phyloP scores from a whole-genome alignment of 2,329 filamentous ascomycete species.

The Emmonsiellopsis sp. region DNA sequence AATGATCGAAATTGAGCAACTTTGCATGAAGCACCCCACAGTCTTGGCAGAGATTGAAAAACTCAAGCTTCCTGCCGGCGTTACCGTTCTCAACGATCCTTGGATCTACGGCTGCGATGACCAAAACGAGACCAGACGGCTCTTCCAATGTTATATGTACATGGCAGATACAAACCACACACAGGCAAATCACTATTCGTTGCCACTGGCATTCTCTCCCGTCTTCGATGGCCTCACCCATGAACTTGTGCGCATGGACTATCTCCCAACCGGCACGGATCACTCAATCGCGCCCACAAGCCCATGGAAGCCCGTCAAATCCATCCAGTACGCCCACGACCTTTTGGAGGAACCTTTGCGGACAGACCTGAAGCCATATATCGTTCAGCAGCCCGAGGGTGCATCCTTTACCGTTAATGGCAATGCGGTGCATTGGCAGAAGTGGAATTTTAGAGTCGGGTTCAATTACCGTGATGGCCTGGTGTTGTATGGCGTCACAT shows the following conservation, averaged over 20 bases:
- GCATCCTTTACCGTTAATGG: constrained; percentile 52
- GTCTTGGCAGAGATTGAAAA: constrained; percentile 53
- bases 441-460: constrained; percentile 52
- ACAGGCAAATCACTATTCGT: constrained; percentile 60
- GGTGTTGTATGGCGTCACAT: constrained; percentile 57
- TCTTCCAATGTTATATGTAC: constrained; percentile 40
- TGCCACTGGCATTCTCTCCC: constrained; percentile 57
- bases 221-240: constrained; percentile 54
- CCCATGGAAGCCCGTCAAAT: constrained; percentile 47
- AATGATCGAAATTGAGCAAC: constrained; percentile 48
- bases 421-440: constrained; percentile 54
- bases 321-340: constrained; percentile 50
- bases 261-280: constrained; percentile 58
- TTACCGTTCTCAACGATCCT: constrained; percentile 48
- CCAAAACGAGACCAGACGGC: constrained; percentile 26
- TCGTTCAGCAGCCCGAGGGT: constrained; percentile 56
- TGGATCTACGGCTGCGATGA: constrained; percentile 58
- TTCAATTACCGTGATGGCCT: constrained; percentile 57
- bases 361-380: constrained; percentile 54
- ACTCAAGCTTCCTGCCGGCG: constrained; percentile 47
- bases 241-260: constrained; percentile 60
- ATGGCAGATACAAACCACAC: constrained; percentile 53
- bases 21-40: constrained; percentile 45
- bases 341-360: constrained; percentile 52
- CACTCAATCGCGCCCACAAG: constrained; percentile 45